Evolutionary conservation across 129 eudicot genomes (phyloP).

Genomic region (Dittrichia graveolens): DNA sequence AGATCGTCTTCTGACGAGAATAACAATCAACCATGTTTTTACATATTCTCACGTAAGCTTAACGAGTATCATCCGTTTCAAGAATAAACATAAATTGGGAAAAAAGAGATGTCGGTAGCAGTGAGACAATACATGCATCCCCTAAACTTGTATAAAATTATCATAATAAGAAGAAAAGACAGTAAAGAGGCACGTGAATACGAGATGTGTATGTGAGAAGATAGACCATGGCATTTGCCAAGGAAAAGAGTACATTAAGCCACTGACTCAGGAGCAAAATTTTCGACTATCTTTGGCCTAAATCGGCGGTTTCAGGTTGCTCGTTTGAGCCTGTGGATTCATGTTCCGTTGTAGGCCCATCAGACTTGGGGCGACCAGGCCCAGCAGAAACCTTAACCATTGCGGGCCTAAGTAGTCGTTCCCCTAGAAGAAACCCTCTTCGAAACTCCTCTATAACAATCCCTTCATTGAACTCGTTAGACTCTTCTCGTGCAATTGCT

Average conservation of each 20-base stretch:
- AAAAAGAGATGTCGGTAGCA: no score
- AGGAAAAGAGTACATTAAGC: not conserved
- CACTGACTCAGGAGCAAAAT: constrained; percentile 9
- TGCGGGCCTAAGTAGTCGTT: constrained; percentile 83
- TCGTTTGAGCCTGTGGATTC: constrained; percentile 38
- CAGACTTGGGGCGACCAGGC: constrained; percentile 50
- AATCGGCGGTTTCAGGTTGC: constrained; percentile 50
- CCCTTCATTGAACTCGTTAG: constrained; percentile 78
- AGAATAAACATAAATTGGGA: no score
- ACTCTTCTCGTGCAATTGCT: constrained; percentile 92
- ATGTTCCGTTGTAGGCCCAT: constrained; percentile 18
- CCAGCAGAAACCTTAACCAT: constrained; percentile 98
- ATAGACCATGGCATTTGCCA: constrained; percentile 22
- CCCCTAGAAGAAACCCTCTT: constrained; percentile 79
- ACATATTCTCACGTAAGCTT: no score
- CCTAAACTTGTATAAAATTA: not conserved
- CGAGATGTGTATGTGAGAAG: not conserved
- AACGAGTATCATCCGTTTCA: no score
- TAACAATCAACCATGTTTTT: no score
- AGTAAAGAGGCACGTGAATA: not conserved
- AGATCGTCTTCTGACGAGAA: no score
- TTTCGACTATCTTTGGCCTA: constrained; percentile 34
- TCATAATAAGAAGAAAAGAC: not conserved
- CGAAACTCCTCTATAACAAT: constrained; percentile 73
- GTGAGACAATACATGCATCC: no score